Conservation (phyloP, 768 basidiomycete species). For the Sarcodon sp. region DNA sequence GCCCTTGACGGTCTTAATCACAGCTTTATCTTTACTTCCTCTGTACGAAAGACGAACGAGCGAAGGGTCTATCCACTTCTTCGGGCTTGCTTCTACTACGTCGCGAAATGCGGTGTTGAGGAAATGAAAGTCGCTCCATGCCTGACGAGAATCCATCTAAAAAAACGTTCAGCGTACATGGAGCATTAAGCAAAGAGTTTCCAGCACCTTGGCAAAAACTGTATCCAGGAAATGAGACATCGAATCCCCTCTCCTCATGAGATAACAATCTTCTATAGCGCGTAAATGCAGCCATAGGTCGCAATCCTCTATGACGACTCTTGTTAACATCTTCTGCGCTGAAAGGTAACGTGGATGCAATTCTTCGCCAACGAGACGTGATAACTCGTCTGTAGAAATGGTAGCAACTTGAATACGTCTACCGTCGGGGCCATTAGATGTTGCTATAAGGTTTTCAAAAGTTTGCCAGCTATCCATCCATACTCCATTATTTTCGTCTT, state of each 20-base stretch:
- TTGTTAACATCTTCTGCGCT: conserved; percentile 38
- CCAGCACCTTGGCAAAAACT: conserved; percentile 56
- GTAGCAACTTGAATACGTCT: neutral
- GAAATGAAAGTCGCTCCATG: conserved; percentile 77
- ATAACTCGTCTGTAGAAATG: conserved; percentile 44
- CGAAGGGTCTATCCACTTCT: conserved; percentile 49
- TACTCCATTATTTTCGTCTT: neutral
- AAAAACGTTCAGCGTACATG: neutral
- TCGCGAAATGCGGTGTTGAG: conserved; percentile 69
- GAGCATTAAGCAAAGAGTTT: neutral
- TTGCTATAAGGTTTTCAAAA: neutral
- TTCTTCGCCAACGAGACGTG: conserved; percentile 48
- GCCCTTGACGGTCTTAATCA: conserved; percentile 42
- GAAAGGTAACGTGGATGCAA: conserved; percentile 42
- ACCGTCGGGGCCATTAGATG: neutral
- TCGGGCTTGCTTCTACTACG: conserved; percentile 36
- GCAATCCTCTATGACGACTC: conserved; percentile 56
- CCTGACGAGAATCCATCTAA: conserved; percentile 63
- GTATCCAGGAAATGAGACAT: conserved; percentile 63
- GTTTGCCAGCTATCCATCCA: neutral
- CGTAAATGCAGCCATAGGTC: conserved; percentile 46
- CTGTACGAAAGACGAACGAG: conserved; percentile 65
- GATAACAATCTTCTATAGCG: conserved; percentile 53
- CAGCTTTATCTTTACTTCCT: conserved; percentile 31
- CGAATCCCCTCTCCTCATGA: conserved; percentile 71